Conservation (phyloP, 2,329 filamentous ascomycete species). For the Periconia sp. region DNA sequence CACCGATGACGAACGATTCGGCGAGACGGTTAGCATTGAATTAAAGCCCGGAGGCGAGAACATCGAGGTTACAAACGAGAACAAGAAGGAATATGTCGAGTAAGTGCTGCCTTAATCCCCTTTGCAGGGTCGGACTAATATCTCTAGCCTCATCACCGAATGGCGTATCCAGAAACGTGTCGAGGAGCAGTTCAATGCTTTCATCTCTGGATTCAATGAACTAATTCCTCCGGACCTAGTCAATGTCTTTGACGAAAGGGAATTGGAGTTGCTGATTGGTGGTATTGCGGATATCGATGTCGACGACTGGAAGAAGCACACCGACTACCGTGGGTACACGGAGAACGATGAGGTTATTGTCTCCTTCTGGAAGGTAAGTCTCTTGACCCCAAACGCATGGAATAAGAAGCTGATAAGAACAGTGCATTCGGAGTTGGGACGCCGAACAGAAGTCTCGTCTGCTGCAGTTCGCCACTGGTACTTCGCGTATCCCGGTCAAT, state of each 20-base stretch:
- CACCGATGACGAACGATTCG: slow-evolving; percentile 96
- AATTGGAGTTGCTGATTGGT: slow-evolving; percentile 93
- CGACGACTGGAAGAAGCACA: slow-evolving; percentile 99
- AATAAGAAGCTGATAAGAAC: slow-evolving; percentile 24
- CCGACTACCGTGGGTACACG: slow-evolving; percentile 97
- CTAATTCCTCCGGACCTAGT: slow-evolving; percentile 95
- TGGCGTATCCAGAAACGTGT: slow-evolving; percentile 99
- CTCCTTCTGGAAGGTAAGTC: slow-evolving; percentile 90
- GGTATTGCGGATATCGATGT: slow-evolving; percentile 99
- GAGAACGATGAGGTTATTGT: slow-evolving; percentile 97
- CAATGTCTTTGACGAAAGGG: slow-evolving; percentile 98
- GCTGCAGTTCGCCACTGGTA: slow-evolving; percentile 96
- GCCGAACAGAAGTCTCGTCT: slow-evolving; percentile 97
- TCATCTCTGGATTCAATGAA: slow-evolving; percentile 97
- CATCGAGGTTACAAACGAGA: slow-evolving; percentile 96
- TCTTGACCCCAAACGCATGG: neutral
- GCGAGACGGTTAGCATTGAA: slow-evolving; percentile 91
- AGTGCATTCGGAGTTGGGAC: slow-evolving; percentile 91
- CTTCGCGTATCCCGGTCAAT: slow-evolving; percentile 96
- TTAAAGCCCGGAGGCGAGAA: slow-evolving; percentile 88
- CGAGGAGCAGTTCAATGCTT: slow-evolving; percentile 96
- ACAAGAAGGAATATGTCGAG: slow-evolving; percentile 99
- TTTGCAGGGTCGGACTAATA: slow-evolving; percentile 20
- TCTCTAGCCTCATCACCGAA: slow-evolving; percentile 81
- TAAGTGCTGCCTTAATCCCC: slow-evolving; percentile 47